Percentiles rank a stretch among this genome's conserved stretches.
Conservation (phyloP, 768 basidiomycete genomes). For the Lepiota venenata region DNA sequence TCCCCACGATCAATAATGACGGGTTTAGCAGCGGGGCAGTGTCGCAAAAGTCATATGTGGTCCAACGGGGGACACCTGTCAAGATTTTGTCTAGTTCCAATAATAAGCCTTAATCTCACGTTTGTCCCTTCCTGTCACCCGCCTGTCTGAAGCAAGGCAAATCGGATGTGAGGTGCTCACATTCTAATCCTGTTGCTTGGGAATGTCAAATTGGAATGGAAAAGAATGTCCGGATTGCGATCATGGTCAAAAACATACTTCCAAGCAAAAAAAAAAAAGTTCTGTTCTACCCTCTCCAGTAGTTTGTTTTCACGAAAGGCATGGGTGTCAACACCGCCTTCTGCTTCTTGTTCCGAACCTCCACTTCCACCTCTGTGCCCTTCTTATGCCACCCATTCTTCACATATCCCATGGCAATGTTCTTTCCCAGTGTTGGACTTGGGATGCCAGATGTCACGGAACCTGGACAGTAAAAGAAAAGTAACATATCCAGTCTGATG, state of each 20-base stretch:
- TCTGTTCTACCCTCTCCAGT: constrained; percentile 57
- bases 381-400: constrained; percentile 83
- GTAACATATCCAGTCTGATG: neutral
- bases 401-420: constrained; percentile 97
- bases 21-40: too few species aligned
- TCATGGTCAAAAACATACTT: neutral
- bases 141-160: too few species aligned
- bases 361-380: constrained; percentile 79
- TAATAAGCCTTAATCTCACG: too few species aligned
- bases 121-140: too few species aligned
- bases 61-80: too few species aligned
- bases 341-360: constrained; percentile 79
- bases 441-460: constrained; percentile 93
- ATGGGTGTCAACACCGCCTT: constrained; percentile 73
- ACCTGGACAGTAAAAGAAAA: constrained; percentile 35
- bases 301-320: constrained; percentile 86
- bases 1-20: too few species aligned
- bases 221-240: neutral
- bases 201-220: neutral
- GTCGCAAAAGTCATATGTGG: too few species aligned
- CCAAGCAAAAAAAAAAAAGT: neutral
- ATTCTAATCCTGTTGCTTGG: too few species aligned
- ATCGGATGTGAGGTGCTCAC: too few species aligned
- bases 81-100: too few species aligned
- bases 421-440: constrained; percentile 82